phyloP scores from a whole-genome alignment of 768 basidiomycete genomes.

The Tulasnella calospora region DNA sequence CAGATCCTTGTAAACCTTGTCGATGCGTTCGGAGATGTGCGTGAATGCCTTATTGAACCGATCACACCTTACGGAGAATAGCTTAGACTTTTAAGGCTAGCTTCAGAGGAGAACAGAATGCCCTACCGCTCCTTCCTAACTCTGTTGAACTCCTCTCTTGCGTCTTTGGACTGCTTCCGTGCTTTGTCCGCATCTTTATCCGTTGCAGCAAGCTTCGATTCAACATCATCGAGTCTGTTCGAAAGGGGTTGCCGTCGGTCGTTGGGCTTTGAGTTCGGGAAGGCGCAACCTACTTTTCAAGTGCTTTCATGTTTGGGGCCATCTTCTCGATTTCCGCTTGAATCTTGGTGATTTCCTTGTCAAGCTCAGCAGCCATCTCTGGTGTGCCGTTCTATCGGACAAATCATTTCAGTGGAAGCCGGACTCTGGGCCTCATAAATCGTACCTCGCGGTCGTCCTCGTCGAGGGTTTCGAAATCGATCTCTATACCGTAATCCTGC shows the following conservation, averaged over 20 bases:
- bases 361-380: constrained; percentile 65
- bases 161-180: constrained; percentile 78
- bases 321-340: constrained; percentile 81
- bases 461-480: constrained; percentile 70
- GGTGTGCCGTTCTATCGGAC: constrained; percentile 53
- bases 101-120: neutral
- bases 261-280: neutral
- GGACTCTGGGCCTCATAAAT: neutral
- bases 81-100: constrained; percentile 7
- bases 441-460: constrained; percentile 69
- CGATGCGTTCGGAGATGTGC: constrained; percentile 92
- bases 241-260: neutral
- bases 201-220: constrained; percentile 77
- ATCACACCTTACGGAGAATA: constrained; percentile 49
- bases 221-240: constrained; percentile 76
- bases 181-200: constrained; percentile 92
- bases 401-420: neutral
- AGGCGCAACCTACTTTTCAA: constrained; percentile 59
- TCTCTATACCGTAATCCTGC: constrained; percentile 82
- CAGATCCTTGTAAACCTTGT: constrained; percentile 94
- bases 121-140: constrained; percentile 72
- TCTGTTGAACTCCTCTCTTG: constrained; percentile 88
- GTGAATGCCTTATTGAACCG: constrained; percentile 94
- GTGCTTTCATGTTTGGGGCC: constrained; percentile 96
- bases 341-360: constrained; percentile 64